Evolutionary conservation across 2,329 filamentous ascomycete species (phyloP), one percentile per base, ranked within the genome.

Genomic region (Pezicula neosporulosa): DNA sequence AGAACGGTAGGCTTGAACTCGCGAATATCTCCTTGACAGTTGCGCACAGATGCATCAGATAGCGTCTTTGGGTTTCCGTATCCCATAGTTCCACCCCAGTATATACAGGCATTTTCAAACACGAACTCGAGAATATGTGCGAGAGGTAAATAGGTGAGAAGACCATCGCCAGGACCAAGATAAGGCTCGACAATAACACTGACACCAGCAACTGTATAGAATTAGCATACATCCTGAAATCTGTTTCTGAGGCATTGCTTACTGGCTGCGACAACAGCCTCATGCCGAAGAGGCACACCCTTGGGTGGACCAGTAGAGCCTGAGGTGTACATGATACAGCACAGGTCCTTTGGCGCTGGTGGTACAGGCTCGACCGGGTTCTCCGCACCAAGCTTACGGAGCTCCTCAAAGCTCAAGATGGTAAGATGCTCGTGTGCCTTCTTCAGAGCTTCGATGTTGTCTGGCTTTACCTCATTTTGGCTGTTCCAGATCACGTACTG

Each of bases 81-180:
- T 52, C 94, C 94, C 75, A 99, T 85, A 30, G 88, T 92, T 61
- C 87, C 92, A 60, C 94, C 94, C 77, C 93, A 89, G 72, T 86
- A 94, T 55, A 99, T 72, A 52, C 88, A 90, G 7, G 93, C 77
- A 68, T 96, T 97, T 73, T 99, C 94, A 59, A 99, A 90, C 53
- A 93, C 88, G 70, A 96, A 94, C 71, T 99, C 94, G 63, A 99
- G 85, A 63, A 97, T 97, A 68, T 99, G 94, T 2, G 94, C 92
- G 48, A 96, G 85, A 2, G 94, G 94, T 13, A 99, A 82, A 70
- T 97, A 99, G 19, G 92, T 90, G 43, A 99, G 80, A 41, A 97
- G 77, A 43, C 81, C 81, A 61, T 99, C 94, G 43, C 80, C 83
- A 52, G 87, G 84, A 54, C 85, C 86, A 46, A 97, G 82, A 63